phyloP scores from a whole-genome alignment of 495 filamentous ascomycete genomes.

The Penicillium bovifimosum region DNA sequence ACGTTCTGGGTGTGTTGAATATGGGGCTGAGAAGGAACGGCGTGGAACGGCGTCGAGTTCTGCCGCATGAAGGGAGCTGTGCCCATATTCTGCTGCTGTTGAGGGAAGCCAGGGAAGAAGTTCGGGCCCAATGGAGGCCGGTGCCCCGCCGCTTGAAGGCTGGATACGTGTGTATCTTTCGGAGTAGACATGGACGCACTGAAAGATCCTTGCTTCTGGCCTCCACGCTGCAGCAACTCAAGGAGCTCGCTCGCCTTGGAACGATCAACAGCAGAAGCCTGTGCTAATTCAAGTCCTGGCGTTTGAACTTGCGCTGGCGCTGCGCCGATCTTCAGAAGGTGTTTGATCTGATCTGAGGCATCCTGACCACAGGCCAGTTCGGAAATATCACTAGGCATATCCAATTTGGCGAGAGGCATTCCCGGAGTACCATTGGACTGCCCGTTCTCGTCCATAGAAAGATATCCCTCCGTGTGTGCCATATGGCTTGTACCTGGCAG shows the following conservation, averaged over 20 bases:
- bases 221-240: conserved; percentile 49
- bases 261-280: conserved; percentile 19
- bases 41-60: conserved; percentile 19
- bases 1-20: conserved; percentile 3
- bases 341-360: conserved; percentile 58
- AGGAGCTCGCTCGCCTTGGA: conserved; percentile 51
- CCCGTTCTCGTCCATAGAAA: conserved; percentile 34
- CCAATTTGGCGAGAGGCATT: conserved; percentile 14
- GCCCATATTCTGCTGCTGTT: conserved; percentile 23
- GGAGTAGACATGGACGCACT: conserved; percentile 37
- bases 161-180: conserved; percentile 15
- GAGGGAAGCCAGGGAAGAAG: conserved; percentile 36
- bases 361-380: conserved; percentile 38
- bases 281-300: conserved; percentile 7
- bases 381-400: conserved; percentile 36
- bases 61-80: conserved; percentile 18
- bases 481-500: conserved; percentile 14
- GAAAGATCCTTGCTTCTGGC: conserved; percentile 35
- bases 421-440: conserved; percentile 14
- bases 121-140: conserved; percentile 40
- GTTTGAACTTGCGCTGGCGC: conserved; percentile 9
- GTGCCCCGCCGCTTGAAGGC: conserved; percentile 29
- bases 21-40: conserved; percentile 8
- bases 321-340: conserved; percentile 57
- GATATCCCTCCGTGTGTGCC: conserved; percentile 28